phyloP scores from a whole-genome alignment of 306 rosid genomes.

The Carpinus viminea region DNA sequence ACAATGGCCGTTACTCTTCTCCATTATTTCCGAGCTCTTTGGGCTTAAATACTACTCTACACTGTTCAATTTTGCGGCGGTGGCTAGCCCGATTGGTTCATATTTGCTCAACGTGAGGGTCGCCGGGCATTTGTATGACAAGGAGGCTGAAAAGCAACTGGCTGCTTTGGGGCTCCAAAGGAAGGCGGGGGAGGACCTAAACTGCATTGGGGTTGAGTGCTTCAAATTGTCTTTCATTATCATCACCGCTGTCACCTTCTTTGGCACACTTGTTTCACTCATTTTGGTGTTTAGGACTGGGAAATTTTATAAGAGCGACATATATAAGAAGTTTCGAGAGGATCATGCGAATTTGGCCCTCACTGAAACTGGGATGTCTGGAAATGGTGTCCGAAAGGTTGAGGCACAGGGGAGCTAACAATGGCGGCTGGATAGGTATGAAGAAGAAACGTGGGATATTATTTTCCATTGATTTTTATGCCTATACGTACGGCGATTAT shows the following conservation, averaged over 20 bases:
- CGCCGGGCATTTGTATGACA: slow-evolving; percentile 46
- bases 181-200: slow-evolving; percentile 25
- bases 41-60: slow-evolving; percentile 36
- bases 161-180: slow-evolving; percentile 10
- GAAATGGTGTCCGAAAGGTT: too few species aligned
- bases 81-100: slow-evolving; percentile 63
- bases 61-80: slow-evolving; percentile 19
- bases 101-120: slow-evolving; percentile 46
- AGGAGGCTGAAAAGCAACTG: slow-evolving; percentile 39
- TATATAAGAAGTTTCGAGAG: slow-evolving; percentile 45
- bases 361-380: too few species aligned
- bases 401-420: too few species aligned
- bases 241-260: slow-evolving; percentile 31
- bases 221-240: slow-evolving; percentile 42
- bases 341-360: background rate
- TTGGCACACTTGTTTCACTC: slow-evolving; percentile 40
- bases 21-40: slow-evolving; percentile 30
- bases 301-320: slow-evolving; percentile 42
- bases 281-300: slow-evolving; percentile 29
- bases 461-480: too few species aligned
- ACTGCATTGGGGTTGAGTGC: slow-evolving; percentile 38
- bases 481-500: too few species aligned
- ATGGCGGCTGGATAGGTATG: too few species aligned
- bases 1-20: slow-evolving; percentile 28
- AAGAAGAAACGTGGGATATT: too few species aligned